phyloP scores from a whole-genome alignment of 2,329 filamentous ascomycete genomes.

The Bertia moriformis region DNA sequence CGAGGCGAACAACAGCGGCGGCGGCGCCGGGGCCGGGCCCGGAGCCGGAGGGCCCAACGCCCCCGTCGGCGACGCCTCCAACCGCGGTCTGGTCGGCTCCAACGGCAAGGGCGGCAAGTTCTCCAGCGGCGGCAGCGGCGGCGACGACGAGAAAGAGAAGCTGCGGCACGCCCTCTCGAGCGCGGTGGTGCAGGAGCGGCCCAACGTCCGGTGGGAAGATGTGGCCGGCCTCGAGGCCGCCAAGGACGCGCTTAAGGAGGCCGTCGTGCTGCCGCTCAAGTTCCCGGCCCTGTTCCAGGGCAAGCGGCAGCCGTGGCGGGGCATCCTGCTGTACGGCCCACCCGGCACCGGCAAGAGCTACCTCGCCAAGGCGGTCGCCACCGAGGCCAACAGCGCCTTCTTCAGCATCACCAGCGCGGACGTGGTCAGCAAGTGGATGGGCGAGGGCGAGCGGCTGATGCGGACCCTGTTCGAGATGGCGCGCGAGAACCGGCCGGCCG shows the following conservation, averaged over 20 bases:
- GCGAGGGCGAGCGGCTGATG: conserved; percentile 93
- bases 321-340: conserved; percentile 87
- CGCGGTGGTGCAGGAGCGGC: conserved; percentile 86
- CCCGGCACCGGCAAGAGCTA: conserved; percentile 97
- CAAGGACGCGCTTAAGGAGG: conserved; percentile 97
- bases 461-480: conserved; percentile 97
- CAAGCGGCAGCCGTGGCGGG: conserved; percentile 96
- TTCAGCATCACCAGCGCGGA: conserved; percentile 98
- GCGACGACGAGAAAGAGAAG: conserved; percentile 90
- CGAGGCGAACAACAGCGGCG: conserved; percentile 40
- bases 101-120: conserved; percentile 22
- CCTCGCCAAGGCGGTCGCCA: conserved; percentile 90
- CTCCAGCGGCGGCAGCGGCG: conserved; percentile 51
- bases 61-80: too few species aligned
- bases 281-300: conserved; percentile 93
- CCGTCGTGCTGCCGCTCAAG: conserved; percentile 93
- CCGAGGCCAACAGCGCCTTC: conserved; percentile 96
- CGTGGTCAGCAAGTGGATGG: conserved; percentile 99
- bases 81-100: not conserved
- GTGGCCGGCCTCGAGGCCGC: conserved; percentile 86
- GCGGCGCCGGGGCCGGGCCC: too few species aligned
- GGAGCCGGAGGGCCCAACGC: too few species aligned
- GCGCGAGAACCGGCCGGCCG: conserved; percentile 90
- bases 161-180: conserved; percentile 77
- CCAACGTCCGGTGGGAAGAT: conserved; percentile 95